Percentiles rank a stretch among this genome's conserved stretches.
Evolutionary conservation across 1,284 basidiomycete species (phyloP).

Genomic region (Marasmius fiardii): DNA sequence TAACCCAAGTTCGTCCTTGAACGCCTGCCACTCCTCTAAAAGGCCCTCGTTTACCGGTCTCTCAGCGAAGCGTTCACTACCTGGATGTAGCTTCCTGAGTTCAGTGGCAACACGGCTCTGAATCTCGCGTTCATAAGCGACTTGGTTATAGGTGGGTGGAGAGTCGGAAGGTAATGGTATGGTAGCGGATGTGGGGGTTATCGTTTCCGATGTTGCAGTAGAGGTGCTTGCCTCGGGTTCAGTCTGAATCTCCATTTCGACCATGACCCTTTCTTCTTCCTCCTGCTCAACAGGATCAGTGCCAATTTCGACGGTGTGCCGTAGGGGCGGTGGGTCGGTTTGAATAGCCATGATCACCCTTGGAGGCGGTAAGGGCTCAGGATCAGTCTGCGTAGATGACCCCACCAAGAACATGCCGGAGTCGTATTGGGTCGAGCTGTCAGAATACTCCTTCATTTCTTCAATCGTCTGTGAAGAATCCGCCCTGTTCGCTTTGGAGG

Average conservation of each 20-base stretch:
- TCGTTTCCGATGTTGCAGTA: slow-evolving; percentile 36
- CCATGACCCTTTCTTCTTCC: neutral
- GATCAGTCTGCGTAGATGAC: slow-evolving; percentile 41
- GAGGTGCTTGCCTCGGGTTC: slow-evolving; percentile 54
- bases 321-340: slow-evolving; percentile 24
- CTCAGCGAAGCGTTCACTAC: slow-evolving; percentile 29
- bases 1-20: slow-evolving; percentile 75
- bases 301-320: slow-evolving; percentile 22
- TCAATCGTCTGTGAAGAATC: slow-evolving; percentile 46
- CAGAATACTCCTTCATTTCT: slow-evolving; percentile 68
- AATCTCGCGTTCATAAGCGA: slow-evolving; percentile 56
- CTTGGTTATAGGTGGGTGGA: slow-evolving; percentile 39
- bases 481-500: slow-evolving; percentile 21
- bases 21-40: slow-evolving; percentile 65
- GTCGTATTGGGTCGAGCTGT: slow-evolving; percentile 66
- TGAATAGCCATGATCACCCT: slow-evolving; percentile 23
- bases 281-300: slow-evolving; percentile 22
- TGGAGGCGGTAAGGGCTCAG: slow-evolving; percentile 25
- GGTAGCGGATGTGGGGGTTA: neutral
- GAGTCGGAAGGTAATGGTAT: neutral
- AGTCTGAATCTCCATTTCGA: slow-evolving; percentile 62
- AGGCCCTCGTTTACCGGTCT: slow-evolving; percentile 45
- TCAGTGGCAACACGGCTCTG: slow-evolving; percentile 29
- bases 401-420: slow-evolving; percentile 41
- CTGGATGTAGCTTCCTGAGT: slow-evolving; percentile 32